These are phyloP conservation scores for Haematococcus lacustris DNA, from an alignment of 139 green algal species.

Conservation along the genomic window DNA sequence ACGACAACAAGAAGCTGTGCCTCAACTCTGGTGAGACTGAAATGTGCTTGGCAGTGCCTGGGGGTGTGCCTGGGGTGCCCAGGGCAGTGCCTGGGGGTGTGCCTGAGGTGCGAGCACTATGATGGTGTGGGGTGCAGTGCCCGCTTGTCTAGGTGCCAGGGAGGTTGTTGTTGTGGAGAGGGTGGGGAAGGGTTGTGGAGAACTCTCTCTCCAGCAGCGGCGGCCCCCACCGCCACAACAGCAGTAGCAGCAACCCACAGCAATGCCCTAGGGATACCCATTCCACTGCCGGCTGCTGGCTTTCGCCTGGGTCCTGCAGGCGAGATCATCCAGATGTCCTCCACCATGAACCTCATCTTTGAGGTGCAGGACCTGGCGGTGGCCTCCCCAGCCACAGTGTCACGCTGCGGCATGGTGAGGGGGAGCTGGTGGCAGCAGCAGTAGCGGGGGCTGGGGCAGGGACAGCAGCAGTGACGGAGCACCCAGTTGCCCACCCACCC, in stretches of 20 bases:
- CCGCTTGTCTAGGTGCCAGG: background rate
- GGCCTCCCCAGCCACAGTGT: constrained; percentile 72
- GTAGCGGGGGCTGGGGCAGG: no score
- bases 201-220: background rate
- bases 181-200: background rate
- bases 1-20: no score
- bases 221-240: background rate
- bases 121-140: background rate
- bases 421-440: no score
- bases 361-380: constrained; percentile 74
- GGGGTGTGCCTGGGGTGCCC: no score
- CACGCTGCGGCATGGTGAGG: constrained; percentile 71
- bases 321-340: constrained; percentile 84
- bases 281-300: background rate
- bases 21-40: constrained; percentile 50
- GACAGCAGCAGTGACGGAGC: no score
- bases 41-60: no score
- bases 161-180: background rate
- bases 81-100: background rate
- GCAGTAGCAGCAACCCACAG: background rate
- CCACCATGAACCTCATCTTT: constrained; percentile 23
- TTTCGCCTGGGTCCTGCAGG: constrained; percentile 7
- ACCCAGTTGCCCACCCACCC: no score
- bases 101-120: no score
- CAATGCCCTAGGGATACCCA: background rate